Base-by-base conservation (phyloP, 108 stramenopile genomes). In the Nitzschia putrida region DNA sequence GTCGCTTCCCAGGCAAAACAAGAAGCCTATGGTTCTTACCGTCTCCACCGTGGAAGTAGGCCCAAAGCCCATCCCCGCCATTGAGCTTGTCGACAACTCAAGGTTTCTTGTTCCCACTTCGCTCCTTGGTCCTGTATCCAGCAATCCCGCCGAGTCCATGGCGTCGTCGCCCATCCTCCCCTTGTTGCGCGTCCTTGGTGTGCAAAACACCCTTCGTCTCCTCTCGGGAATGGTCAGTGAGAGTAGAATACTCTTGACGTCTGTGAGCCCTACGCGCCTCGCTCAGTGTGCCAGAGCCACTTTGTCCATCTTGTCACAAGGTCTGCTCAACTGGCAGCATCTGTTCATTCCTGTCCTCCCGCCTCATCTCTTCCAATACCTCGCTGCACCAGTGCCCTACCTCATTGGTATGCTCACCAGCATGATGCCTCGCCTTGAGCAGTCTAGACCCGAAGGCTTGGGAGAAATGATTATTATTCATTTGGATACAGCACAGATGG, bases 401-500 rank as follows among this genome's bases (percentile, higher is more conserved):
- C 56, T 94, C 34, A 89, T 94, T 25, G 93, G 93, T 16, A 77
- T 95, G 29, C 66, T 80, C 6, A 51, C 66, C 12, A 23, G 66
- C 0, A 50, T 78, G 24, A 22, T 69, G 4, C 54, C 81, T 7
- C 68, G 80, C 41, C 42, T 76, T 49, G 69, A 80, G 16, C 60
- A 82, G 6, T 56, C 79, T 6, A 61, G 57, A 58, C 44, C 86
- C 13, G 74, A 81, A 12, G 89, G 84, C 9, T 53, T 95, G 21
- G 78, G 88, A 18, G 90, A 95, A 73, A 83, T 92, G n/a, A 54
- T 95, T 12, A 81, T 87, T 29, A 82, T 95, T 22, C 78, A 95
- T 67, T 47, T 95, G 50, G 93, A 95, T 76, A 71, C 53, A 6
- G 85, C 82, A 53, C 81, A 83, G 38, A 66, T 92, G 64, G 83